Conservation (phyloP, 805 yeast genomes). For the Priceomyces fermenticarens region DNA sequence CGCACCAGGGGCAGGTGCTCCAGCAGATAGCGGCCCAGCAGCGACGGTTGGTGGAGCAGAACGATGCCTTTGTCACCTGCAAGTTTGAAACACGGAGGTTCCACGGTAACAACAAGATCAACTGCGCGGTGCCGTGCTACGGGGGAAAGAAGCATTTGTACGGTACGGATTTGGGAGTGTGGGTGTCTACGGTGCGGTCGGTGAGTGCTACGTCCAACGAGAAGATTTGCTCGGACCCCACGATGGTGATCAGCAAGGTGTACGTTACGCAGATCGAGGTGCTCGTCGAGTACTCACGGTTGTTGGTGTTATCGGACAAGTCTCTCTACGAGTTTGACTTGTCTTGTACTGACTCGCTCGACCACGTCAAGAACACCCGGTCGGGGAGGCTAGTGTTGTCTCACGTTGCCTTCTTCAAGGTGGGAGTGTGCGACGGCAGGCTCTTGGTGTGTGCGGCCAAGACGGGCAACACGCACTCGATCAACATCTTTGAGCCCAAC, state of each 20-base stretch:
- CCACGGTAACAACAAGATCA: conserved; percentile 71
- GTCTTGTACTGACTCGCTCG: conserved; percentile 46
- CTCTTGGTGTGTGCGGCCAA: conserved; percentile 88
- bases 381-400: conserved; percentile 75
- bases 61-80: conserved; percentile 76
- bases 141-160: conserved; percentile 88
- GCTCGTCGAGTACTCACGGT: conserved; percentile 82
- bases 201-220: conserved; percentile 48
- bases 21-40: conserved; percentile 83
- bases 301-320: conserved; percentile 80
- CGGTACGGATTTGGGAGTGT: conserved; percentile 91
- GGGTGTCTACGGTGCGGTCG: conserved; percentile 68
- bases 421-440: conserved; percentile 88
- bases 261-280: conserved; percentile 89
- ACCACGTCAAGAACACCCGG: conserved; percentile 50
- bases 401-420: conserved; percentile 89
- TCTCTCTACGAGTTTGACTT: conserved; percentile 73
- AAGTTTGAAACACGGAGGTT: conserved; percentile 75
- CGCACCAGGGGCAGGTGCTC: conserved; percentile 74
- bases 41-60: conserved; percentile 60
- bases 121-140: conserved; percentile 90
- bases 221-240: conserved; percentile 64
- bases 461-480: conserved; percentile 72
- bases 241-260: conserved; percentile 66
- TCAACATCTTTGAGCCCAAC: conserved; percentile 84